These are phyloP conservation scores for Xylona heveae DNA, from an alignment of 495 filamentous ascomycete genomes.

Conservation along the genomic window DNA sequence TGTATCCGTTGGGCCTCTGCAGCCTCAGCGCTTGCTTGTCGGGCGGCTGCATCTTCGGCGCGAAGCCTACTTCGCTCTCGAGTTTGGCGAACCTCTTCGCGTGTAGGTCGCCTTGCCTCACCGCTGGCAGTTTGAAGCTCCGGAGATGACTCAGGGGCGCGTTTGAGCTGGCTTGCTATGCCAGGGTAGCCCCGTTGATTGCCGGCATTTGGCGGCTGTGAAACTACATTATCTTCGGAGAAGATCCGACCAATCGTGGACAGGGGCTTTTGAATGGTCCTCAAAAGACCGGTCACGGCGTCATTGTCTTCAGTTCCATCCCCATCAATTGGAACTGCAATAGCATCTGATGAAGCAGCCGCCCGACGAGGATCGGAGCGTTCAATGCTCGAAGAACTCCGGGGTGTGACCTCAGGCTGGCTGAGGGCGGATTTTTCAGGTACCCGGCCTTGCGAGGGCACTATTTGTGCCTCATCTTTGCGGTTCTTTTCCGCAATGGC, in stretches of 20 bases:
- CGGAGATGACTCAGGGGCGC: slow-evolving; percentile 3
- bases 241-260: slow-evolving; percentile 96
- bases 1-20: slow-evolving; percentile 77
- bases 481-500: slow-evolving; percentile 86
- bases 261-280: slow-evolving; percentile 79
- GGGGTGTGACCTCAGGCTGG: slow-evolving; percentile 28
- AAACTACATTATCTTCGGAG: slow-evolving; percentile 40
- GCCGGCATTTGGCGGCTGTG: too few species aligned
- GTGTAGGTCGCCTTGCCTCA: background rate
- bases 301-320: slow-evolving; percentile 44
- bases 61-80: slow-evolving; percentile 19
- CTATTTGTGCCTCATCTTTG: slow-evolving; percentile 23
- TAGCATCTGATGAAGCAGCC: slow-evolving; percentile 13
- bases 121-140: too few species aligned
- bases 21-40: slow-evolving; percentile 80
- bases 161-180: background rate
- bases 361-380: slow-evolving; percentile 24
- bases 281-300: slow-evolving; percentile 67
- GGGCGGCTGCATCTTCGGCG: slow-evolving; percentile 79
- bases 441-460: slow-evolving; percentile 15
- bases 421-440: slow-evolving; percentile 41
- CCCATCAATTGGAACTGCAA: slow-evolving; percentile 13
- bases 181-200: slow-evolving; percentile 1
- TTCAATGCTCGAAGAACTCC: slow-evolving; percentile 34
- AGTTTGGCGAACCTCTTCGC: slow-evolving; percentile 1